phyloP scores from a whole-genome alignment of 306 rosid species.

The Vigna angularis region DNA sequence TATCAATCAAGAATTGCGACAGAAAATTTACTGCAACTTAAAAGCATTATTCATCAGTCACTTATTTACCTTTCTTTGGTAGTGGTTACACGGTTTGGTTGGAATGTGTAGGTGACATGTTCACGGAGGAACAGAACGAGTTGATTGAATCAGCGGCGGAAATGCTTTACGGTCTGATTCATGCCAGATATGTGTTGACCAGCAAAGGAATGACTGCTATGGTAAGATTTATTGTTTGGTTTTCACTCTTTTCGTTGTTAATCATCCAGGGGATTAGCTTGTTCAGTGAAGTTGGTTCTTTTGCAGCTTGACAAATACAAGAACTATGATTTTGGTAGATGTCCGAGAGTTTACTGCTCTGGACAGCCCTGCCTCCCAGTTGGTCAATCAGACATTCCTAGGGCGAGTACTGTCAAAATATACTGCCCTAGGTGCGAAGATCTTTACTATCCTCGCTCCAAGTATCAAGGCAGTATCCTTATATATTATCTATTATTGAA shows the following conservation, averaged over 20 bases:
- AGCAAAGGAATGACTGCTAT: conserved; percentile 98
- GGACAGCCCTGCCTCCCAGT: conserved; percentile 99
- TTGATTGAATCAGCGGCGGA: conserved; percentile 96
- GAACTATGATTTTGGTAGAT: conserved; percentile 95
- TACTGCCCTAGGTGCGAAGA: conserved; percentile 99
- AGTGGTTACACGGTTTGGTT: conserved; percentile 10
- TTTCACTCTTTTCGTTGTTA: conserved; percentile 8
- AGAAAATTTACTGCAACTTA: neutral
- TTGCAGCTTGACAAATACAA: conserved; percentile 93
- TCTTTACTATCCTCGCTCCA: conserved; percentile 95
- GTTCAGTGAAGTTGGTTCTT: conserved; percentile 35
- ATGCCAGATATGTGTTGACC: conserved; percentile 87
- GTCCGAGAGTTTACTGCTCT: conserved; percentile 99
- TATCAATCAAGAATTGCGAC: neutral
- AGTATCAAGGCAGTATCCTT: conserved; percentile 99
- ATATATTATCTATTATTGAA: conserved; percentile 10
- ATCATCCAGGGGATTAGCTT: conserved; percentile 3
- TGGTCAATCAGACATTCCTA: conserved; percentile 97
- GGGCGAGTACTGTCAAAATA: conserved; percentile 96
- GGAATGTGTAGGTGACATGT: conserved; percentile 81
- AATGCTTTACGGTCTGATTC: conserved; percentile 98
- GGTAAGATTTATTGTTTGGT: conserved; percentile 54
- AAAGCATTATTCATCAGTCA: neutral
- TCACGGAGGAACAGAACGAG: conserved; percentile 99
- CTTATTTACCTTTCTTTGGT: neutral